Conservation (phyloP, 1,284 basidiomycete genomes). For the Trichosporon sp. region DNA sequence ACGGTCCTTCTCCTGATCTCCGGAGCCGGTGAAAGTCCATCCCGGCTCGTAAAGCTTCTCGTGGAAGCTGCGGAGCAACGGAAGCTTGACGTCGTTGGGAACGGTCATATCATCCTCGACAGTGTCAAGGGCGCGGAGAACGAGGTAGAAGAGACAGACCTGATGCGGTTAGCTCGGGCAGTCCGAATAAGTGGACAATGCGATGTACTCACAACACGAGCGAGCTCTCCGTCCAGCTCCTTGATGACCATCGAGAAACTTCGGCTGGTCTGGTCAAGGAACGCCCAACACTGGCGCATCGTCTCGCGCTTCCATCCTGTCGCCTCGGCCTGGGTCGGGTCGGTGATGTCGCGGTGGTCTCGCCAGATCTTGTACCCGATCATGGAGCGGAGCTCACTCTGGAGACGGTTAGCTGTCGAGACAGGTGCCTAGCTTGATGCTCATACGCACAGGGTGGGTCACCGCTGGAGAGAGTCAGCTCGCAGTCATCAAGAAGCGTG, state of each 20-base stretch:
- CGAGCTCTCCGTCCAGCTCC: constrained; percentile 91
- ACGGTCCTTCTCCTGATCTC: constrained; percentile 85
- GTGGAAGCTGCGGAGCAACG: constrained; percentile 78
- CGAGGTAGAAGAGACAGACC: constrained; percentile 94
- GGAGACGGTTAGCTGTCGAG: constrained; percentile 9
- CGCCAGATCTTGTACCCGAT: constrained; percentile 73
- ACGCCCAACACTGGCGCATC: constrained; percentile 87
- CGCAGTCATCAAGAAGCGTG: too few species aligned
- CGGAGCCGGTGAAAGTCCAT: constrained; percentile 79
- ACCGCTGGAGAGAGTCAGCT: neutral
- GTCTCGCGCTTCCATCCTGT: constrained; percentile 74
- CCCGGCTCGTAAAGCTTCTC: constrained; percentile 72
- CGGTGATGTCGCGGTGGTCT: constrained; percentile 72
- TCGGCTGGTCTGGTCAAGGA: constrained; percentile 81
- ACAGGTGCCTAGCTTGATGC: neutral
- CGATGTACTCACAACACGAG: constrained; percentile 67
- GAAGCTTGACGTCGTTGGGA: constrained; percentile 76
- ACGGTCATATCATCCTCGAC: constrained; percentile 99
- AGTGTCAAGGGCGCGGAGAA: constrained; percentile 88
- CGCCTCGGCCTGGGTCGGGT: constrained; percentile 60
- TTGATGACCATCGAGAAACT: constrained; percentile 94
- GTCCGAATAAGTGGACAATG: neutral
- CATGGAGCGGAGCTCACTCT: constrained; percentile 73
- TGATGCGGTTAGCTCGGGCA: too few species aligned
- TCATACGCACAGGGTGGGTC: neutral